Conservation (phyloP, 352 stramenopile genomes). For the Globisporangium carolinianum region DNA sequence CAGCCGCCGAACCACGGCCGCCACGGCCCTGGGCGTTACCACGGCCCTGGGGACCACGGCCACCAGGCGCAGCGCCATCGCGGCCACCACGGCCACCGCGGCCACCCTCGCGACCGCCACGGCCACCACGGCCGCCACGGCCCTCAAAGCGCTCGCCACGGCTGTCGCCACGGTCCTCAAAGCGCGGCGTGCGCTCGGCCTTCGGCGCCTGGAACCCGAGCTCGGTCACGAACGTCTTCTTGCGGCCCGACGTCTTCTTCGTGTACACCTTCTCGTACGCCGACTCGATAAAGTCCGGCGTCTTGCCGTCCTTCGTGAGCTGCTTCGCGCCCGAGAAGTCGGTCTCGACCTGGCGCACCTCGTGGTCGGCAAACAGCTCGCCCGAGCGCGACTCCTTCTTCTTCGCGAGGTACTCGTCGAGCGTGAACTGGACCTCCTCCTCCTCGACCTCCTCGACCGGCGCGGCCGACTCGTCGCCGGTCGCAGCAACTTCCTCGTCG, state of each 20-base stretch:
- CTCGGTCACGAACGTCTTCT: slow-evolving; percentile 89
- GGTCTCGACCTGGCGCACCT: slow-evolving; percentile 83
- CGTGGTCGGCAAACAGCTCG: slow-evolving; percentile 76
- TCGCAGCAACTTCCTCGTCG: slow-evolving; percentile 56
- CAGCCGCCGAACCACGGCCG: slow-evolving; percentile 32
- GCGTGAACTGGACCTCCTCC: slow-evolving; percentile 79
- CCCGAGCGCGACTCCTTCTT: slow-evolving; percentile 62
- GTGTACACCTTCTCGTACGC: slow-evolving; percentile 93
- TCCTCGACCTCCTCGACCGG: slow-evolving; percentile 55
- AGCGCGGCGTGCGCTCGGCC: slow-evolving; percentile 44
- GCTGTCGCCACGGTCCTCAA: slow-evolving; percentile 43
- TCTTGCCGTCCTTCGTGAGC: slow-evolving; percentile 85
- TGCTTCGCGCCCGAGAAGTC: slow-evolving; percentile 79
- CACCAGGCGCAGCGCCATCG: slow-evolving; percentile 22
- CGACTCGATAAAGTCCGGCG: slow-evolving; percentile 81
- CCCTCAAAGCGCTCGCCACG: slow-evolving; percentile 27
- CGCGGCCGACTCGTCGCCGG: slow-evolving; percentile 25
- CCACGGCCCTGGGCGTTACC: slow-evolving; percentile 20
- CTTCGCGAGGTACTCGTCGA: slow-evolving; percentile 81
- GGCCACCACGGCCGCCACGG: slow-evolving; percentile 42
- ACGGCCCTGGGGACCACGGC: slow-evolving; percentile 1
- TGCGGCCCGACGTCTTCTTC: slow-evolving; percentile 92
- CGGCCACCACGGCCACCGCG: slow-evolving; percentile 36
- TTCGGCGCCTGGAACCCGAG: slow-evolving; percentile 76
- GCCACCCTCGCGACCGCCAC: slow-evolving; percentile 16